Conservation (phyloP, 306 rosid species). For the Albizia julibrissin region DNA sequence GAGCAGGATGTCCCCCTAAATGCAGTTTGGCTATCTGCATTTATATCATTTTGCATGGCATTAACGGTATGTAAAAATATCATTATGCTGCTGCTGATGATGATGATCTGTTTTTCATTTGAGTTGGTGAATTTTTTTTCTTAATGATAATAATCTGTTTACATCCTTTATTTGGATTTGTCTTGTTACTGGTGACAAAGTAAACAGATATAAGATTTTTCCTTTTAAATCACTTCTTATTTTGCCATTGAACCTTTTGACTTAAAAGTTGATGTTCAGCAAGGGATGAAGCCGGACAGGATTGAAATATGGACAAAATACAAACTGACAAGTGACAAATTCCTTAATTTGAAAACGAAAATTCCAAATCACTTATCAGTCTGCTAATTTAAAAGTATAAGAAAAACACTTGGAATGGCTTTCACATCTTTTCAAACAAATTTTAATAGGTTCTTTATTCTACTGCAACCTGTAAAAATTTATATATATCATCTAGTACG, state of each 20-base stretch:
- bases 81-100: neutral
- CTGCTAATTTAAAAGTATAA: neutral
- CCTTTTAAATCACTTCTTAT: too few species aligned
- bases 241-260: neutral
- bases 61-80: constrained; percentile 57
- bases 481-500: neutral
- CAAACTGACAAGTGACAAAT: neutral
- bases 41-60: constrained; percentile 87
- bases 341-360: neutral
- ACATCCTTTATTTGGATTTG: neutral
- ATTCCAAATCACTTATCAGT: neutral
- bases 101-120: neutral
- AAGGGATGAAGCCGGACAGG: neutral
- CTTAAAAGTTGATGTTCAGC: neutral
- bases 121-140: neutral
- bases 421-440: neutral
- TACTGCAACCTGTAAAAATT: neutral
- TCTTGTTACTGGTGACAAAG: neutral
- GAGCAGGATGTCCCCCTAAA: constrained; percentile 78
- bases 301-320: neutral
- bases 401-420: neutral
- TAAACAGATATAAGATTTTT: neutral
- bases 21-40: constrained; percentile 90
- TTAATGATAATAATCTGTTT: neutral
- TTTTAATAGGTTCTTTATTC: neutral